Evolutionary conservation across 2,329 filamentous ascomycete species (phyloP).

Genomic region (Neonectria sp.): DNA sequence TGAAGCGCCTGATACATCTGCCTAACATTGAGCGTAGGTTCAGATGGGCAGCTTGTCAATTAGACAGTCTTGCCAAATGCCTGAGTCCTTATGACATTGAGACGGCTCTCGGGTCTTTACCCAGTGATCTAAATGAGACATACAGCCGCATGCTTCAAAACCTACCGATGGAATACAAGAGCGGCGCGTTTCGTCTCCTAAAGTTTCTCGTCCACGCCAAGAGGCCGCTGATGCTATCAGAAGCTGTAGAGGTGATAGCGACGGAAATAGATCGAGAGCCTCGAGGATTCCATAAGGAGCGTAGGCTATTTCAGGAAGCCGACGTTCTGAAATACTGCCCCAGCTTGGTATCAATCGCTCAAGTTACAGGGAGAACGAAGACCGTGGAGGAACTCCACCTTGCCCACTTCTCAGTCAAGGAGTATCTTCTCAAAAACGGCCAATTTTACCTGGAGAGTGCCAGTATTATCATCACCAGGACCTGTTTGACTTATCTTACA

Average conservation of each 20-base stretch:
- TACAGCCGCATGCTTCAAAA: constrained; percentile 39
- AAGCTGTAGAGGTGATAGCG: constrained; percentile 44
- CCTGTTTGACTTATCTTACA: constrained; percentile 41
- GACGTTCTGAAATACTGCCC: constrained; percentile 36
- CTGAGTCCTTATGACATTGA: constrained; percentile 18
- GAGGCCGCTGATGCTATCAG: constrained; percentile 31
- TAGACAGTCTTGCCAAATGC: constrained; percentile 44
- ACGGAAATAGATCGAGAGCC: constrained; percentile 32
- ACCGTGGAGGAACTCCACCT: constrained; percentile 37
- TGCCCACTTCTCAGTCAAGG: constrained; percentile 46
- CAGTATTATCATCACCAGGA: constrained; percentile 37
- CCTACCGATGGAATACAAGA: constrained; percentile 30
- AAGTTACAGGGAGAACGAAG: neutral
- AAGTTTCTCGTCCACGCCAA: constrained; percentile 42
- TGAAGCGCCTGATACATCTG: no score
- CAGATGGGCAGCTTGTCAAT: constrained; percentile 48
- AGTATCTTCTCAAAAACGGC: constrained; percentile 36
- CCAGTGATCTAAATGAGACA: constrained; percentile 40
- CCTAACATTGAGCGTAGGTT: constrained; percentile 37
- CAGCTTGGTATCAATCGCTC: constrained; percentile 29
- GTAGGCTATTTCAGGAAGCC: constrained; percentile 6
- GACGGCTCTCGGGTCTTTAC: constrained; percentile 34
- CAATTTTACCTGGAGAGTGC: constrained; percentile 21
- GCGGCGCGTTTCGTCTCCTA: constrained; percentile 35
- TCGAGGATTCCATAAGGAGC: constrained; percentile 25